Evolutionary conservation across 176 grass and related monocot genomes (phyloP).

Genomic region (Chloris gayana): DNA sequence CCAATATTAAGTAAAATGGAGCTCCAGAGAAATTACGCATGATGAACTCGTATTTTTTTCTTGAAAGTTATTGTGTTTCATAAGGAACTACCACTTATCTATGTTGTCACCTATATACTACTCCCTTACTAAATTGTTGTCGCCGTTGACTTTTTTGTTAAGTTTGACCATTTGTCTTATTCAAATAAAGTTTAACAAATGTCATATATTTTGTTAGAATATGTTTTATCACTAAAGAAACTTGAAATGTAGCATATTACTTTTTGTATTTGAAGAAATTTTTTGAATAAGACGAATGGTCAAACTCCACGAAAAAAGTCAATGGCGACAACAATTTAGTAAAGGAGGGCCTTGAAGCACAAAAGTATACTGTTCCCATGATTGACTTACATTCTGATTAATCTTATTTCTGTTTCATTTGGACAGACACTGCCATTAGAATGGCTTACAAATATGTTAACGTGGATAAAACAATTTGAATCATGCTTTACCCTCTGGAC

Average conservation of each 20-base stretch:
- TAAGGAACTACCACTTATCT: neutral
- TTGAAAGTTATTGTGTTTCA: constrained; percentile 13
- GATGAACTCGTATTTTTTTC: neutral
- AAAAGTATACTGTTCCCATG: neutral
- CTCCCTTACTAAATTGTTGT: too few species aligned
- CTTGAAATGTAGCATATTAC: too few species aligned
- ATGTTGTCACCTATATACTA: constrained; percentile 11
- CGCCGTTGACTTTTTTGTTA: too few species aligned
- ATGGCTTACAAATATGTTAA: constrained; percentile 19
- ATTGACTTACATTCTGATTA: neutral
- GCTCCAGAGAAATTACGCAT: neutral
- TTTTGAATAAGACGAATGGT: too few species aligned
- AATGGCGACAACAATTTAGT: too few species aligned
- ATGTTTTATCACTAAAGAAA: too few species aligned
- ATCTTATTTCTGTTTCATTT: constrained; percentile 32
- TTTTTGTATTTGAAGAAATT: too few species aligned
- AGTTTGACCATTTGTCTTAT: too few species aligned
- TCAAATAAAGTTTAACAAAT: too few species aligned
- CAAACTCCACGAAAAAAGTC: too few species aligned
- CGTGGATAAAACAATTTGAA: neutral
- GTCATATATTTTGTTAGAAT: too few species aligned
- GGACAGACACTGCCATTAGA: constrained; percentile 1
- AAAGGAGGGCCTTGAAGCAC: neutral
- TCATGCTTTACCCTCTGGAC: neutral
- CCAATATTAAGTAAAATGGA: neutral